These are phyloP conservation scores for Talaromyces wortmannii DNA, from an alignment of 495 filamentous ascomycete species.

Conservation along the genomic window DNA sequence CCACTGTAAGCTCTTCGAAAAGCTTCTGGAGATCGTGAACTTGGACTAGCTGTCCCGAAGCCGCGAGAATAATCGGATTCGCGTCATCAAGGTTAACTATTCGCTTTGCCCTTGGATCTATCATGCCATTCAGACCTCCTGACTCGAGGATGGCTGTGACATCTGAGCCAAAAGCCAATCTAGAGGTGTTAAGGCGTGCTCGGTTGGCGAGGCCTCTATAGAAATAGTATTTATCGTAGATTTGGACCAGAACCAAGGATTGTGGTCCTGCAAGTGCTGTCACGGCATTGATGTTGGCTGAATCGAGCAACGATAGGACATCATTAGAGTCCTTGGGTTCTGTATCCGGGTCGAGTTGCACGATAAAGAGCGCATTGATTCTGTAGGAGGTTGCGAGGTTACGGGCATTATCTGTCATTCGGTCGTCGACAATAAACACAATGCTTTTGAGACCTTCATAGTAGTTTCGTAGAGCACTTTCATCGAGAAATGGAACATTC, in stretches of 20 bases:
- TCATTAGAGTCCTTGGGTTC: background rate
- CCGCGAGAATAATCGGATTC: slow-evolving; percentile 1
- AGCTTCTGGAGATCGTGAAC: background rate
- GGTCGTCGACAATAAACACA: slow-evolving; percentile 14
- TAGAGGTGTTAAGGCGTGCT: background rate
- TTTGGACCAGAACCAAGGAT: slow-evolving; percentile 4
- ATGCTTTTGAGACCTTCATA: slow-evolving; percentile 4
- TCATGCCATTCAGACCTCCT: background rate
- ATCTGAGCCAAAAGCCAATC: slow-evolving; percentile 3
- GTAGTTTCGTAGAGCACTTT: slow-evolving; percentile 1
- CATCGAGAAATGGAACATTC: slow-evolving; percentile 3
- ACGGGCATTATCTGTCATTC: slow-evolving; percentile 18
- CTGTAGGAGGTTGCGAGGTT: slow-evolving; percentile 13
- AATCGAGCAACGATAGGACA: background rate
- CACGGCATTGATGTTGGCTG: slow-evolving; percentile 4
- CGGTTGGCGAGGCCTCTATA: slow-evolving; percentile 4
- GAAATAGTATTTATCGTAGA: slow-evolving; percentile 2
- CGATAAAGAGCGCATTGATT: slow-evolving; percentile 18
- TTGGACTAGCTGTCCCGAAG: background rate
- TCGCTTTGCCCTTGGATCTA: background rate
- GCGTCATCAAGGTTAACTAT: background rate
- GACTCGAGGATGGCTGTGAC: slow-evolving; percentile 2
- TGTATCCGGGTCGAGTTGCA: slow-evolving; percentile 11
- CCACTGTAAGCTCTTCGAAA: slow-evolving; percentile 3
- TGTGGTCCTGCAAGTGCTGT: slow-evolving; percentile 4